Percentiles rank a stretch among this genome's conserved stretches.
Evolutionary conservation across 2,329 filamentous ascomycete species (phyloP).

Genomic region (Fusarium miscanthi): DNA sequence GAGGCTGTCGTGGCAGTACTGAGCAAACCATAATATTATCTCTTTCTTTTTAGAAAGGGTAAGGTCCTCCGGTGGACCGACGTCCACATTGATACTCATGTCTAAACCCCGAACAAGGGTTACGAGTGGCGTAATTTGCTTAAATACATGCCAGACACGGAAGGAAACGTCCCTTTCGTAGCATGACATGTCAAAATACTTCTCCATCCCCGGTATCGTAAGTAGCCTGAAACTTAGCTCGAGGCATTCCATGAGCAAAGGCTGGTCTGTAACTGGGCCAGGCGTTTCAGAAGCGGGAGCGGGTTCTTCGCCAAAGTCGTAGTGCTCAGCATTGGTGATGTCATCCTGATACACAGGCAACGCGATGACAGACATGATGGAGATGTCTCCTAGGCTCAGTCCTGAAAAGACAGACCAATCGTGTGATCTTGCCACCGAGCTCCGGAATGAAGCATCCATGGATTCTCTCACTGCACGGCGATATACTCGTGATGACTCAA

Average conservation of each 20-base stretch:
- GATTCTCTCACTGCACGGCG: not conserved
- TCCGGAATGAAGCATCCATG: not conserved
- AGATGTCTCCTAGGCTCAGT: not conserved
- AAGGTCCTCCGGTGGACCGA: not conserved
- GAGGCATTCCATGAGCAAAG: not conserved
- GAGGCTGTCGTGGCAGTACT: not conserved
- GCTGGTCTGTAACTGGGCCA: fast-evolving
- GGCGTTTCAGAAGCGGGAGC: fast-evolving
- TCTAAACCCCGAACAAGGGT: not conserved
- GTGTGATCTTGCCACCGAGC: not conserved
- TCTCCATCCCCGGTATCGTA: not conserved
- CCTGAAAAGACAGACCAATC: not conserved
- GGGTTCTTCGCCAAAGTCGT: not conserved
- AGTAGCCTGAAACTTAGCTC: not conserved
- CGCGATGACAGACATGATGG: not conserved
- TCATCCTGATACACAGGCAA: not conserved
- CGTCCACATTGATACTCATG: not conserved
- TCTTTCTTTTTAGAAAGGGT: not conserved
- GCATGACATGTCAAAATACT: not conserved
- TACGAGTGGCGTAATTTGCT: not conserved
- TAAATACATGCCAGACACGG: fast-evolving
- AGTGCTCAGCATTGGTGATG: not conserved
- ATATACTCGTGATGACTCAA: not conserved
- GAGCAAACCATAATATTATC: not conserved
- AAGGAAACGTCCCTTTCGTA: too few species aligned